A percentile compares a stretch with the other conserved stretches of the same genome.
Conservation (phyloP, 106 monocot species). For the Hemerocallis citrina region DNA sequence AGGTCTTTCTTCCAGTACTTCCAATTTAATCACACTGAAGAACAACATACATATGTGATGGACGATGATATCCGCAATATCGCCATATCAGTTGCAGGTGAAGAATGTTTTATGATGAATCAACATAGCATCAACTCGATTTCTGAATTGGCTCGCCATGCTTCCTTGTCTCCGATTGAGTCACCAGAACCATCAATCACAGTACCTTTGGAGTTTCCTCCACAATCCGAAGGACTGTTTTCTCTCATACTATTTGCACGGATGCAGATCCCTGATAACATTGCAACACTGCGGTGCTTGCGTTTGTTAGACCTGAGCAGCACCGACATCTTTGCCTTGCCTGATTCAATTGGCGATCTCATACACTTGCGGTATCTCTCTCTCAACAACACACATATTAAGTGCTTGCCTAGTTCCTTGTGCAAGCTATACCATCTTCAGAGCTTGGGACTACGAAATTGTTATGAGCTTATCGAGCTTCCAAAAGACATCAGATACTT, state of each 20-base stretch:
- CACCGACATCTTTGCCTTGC: slow-evolving; percentile 1
- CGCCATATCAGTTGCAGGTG: slow-evolving; percentile 3
- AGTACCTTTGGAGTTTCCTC: not conserved
- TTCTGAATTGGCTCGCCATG: not conserved
- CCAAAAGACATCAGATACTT: slow-evolving; percentile 1
- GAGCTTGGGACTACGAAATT: slow-evolving; percentile 8
- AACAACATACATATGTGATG: slow-evolving; percentile 11
- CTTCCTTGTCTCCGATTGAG: not conserved
- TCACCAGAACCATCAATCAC: not conserved
- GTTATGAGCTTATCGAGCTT: slow-evolving; percentile 2
- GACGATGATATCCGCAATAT: slow-evolving; percentile 33
- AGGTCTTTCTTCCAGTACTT: slow-evolving; percentile 17
- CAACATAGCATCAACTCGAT: not conserved
- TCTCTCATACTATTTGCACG: not conserved
- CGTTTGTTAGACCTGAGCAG: slow-evolving; percentile 6
- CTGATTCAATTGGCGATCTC: slow-evolving; percentile 1
- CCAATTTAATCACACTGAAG: not conserved
- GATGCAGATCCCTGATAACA: not conserved
- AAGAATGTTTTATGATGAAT: slow-evolving; percentile 15
- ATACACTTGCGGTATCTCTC: slow-evolving; percentile 5
- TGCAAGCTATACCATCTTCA: slow-evolving; percentile 1
- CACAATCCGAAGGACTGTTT: not conserved
- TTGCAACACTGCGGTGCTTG: not conserved
- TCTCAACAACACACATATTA: not conserved
- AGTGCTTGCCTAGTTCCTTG: slow-evolving; percentile 5